Base-by-base conservation (phyloP, 345 rosid species). In the Eucalyptus tenuipes region DNA sequence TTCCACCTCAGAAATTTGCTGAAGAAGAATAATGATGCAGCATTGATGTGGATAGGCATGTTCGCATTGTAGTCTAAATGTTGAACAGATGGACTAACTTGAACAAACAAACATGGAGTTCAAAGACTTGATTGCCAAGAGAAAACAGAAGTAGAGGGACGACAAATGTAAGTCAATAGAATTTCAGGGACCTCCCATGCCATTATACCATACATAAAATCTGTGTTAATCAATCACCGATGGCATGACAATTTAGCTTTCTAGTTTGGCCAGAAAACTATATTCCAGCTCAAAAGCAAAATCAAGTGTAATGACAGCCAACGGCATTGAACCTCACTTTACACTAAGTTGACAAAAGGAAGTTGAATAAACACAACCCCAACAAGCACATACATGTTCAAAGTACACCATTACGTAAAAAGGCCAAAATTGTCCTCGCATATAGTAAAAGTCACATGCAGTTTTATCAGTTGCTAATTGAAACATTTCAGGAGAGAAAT, bases 401-500 rank as follows among this genome's bases (percentile, higher is more conserved):
- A 27, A 22, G 18, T 31, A 27, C 33, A 5, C 12, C 71, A 47
- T 25, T 8, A 12, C 29, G 13, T 27, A 22, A 55, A 55, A 55
- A 4, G 5, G 8, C 61, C 61, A 55, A 55, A 22, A 55, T 55
- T 8, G 13, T 22, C 61, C 57, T 40, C 33, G 48, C 71, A 22
- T 66, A 6, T 22, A 85, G 91, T 59, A 88, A 86, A 66, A 88
- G 90, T 79, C 81, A 48, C 49, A 48, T 48, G 14, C 5, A 48
- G 99, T 96, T 94, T 92, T 96, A 89, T 97, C 95, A 33, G 99
- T 97, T 85, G 93, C 98, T 85, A 97, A 90, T 37, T 94, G 95
- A 88, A 95, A 98, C 98, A 95, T 97, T 92, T 98, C 98, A 47
- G 96, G 64, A 97, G 90, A 18, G 98, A 93, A 55, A 27, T 93